Evolutionary conservation across 2,329 filamentous ascomycete genomes (phyloP), one percentile per base, ranked within the genome.

Genomic region (Xylaria sp.): DNA sequence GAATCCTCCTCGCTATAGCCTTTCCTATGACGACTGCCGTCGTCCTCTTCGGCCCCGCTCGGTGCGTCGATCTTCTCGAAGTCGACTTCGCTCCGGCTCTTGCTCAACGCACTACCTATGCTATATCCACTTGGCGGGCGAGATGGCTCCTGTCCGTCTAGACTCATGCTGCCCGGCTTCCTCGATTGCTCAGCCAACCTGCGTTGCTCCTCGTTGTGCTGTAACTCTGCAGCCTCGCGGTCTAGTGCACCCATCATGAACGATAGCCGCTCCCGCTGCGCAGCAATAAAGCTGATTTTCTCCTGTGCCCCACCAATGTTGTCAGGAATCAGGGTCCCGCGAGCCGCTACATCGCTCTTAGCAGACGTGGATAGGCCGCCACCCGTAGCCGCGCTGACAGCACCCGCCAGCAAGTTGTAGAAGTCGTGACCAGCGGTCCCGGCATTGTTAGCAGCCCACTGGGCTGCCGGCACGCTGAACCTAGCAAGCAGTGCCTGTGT

Each of bases 21-120:
- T 68, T 71, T 64, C 68, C 72, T 67, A 69, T 74, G 70, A 69
- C 82, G 73, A 65, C 81, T 75, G 19, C 74, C 75, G 9, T 74
- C 83, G 36, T 82, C 84, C 54, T 88, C 87, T 75, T 88, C 89
- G 30, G 82, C 82, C 9, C 85, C 86, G 75, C 89, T 91, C 76
- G 94, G 92, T 39, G 90, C 89, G 70, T 96, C 92, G 73, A 97
- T 93, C 78, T 93, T 92, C 76, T 97, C 94, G 76, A 98, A 98
- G 74, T 97, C 95, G 21, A 88, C 88, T 78, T 97, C 94, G 78
- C 93, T 97, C 71, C 90, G 89, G 76, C 92, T 95, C 82, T 95
- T 95, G 74, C 88, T 91, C 75, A 97, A 81, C 2, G 84, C 88
- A 69, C 85, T 86, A 74, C 80, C 80, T 59, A 79, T 79, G 72